These are phyloP conservation scores for Ustilago crameri DNA, from an alignment of 1,284 basidiomycete species.

Conservation along the genomic window DNA sequence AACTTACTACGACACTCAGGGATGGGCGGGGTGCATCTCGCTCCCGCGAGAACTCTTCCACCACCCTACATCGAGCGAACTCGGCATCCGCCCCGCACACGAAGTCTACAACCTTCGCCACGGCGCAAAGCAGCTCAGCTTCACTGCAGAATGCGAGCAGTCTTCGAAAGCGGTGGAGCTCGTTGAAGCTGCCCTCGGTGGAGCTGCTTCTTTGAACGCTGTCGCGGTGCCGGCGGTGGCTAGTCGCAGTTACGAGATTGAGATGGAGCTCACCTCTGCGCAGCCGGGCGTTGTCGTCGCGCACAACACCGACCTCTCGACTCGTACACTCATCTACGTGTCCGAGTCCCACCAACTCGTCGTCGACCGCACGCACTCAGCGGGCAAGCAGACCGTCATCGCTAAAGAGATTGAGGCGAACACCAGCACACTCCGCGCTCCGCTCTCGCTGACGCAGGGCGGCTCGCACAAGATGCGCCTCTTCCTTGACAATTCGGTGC, in stretches of 20 bases:
- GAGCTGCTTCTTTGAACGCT: background rate
- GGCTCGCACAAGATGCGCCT: constrained; percentile 32
- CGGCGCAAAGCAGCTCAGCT: constrained; percentile 12
- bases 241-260: constrained; percentile 34
- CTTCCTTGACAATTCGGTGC: constrained; percentile 57
- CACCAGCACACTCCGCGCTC: constrained; percentile 27
- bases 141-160: background rate
- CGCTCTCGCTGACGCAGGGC: background rate
- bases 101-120: constrained; percentile 37
- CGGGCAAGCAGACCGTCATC: constrained; percentile 19
- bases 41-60: constrained; percentile 51
- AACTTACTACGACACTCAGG: constrained; percentile 46
- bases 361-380: constrained; percentile 36
- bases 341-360: constrained; percentile 17
- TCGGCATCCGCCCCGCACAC: constrained; percentile 37
- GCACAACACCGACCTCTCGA: constrained; percentile 32
- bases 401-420: constrained; percentile 36
- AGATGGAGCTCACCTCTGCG: constrained; percentile 13
- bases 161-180: constrained; percentile 1
- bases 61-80: constrained; percentile 26
- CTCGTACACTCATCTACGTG: constrained; percentile 32
- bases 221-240: constrained; percentile 5
- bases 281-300: constrained; percentile 36
- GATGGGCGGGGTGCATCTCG: constrained; percentile 53
- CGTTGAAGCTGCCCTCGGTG: constrained; percentile 2